These are phyloP conservation scores for Penicillium decumbens DNA, from an alignment of 2,329 filamentous ascomycete genomes.

Conservation along the genomic window DNA sequence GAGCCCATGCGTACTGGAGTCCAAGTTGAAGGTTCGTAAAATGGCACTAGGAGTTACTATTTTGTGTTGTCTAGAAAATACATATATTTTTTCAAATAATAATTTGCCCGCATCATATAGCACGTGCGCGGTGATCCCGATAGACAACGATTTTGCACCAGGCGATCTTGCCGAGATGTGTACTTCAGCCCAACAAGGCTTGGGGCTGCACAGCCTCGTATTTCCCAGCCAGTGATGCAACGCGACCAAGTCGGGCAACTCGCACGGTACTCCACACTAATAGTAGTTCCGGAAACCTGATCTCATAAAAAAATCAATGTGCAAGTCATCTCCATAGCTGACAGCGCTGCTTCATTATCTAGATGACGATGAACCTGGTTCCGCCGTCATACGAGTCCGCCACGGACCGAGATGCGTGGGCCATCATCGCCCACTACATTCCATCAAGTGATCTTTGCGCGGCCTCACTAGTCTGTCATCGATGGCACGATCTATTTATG, in stretches of 20 bases:
- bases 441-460: slow-evolving; percentile 54
- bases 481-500: slow-evolving; percentile 57
- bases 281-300: not conserved
- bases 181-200: not conserved
- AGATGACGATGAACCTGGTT: slow-evolving; percentile 50
- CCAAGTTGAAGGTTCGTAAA: no score
- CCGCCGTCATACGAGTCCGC: slow-evolving; percentile 59
- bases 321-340: not conserved
- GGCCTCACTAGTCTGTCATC: slow-evolving; percentile 52
- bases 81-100: no score
- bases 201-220: not conserved
- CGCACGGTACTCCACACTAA: not conserved
- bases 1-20: no score
- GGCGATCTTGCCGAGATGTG: not conserved
- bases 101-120: no score
- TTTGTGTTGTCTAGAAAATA: no score
- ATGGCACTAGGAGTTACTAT: no score
- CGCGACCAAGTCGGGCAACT: slow-evolving; percentile 8
- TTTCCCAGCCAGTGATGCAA: not conserved
- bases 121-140: no score
- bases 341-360: not conserved
- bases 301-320: not conserved
- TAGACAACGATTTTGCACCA: no score
- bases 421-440: slow-evolving; percentile 54
- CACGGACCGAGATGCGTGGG: slow-evolving; percentile 52